Base-by-base conservation (phyloP, 208 protist genomes). In the Angomonas deanei region DNA sequence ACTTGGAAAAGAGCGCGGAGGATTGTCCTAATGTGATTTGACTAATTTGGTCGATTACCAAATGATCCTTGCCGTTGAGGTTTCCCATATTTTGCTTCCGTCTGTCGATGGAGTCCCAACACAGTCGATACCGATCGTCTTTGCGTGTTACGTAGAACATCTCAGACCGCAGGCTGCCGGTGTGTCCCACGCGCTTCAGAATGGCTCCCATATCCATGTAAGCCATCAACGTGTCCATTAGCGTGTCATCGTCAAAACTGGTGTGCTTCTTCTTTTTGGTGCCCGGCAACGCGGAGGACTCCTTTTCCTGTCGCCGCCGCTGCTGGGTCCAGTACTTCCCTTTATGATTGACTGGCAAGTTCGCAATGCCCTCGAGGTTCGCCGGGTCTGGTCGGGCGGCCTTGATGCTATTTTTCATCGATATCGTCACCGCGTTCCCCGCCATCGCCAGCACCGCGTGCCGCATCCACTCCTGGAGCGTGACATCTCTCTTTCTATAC, bases 141-240 rank as follows among this genome's bases (percentile, higher is more conserved):
- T 57, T 36, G 47, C 33, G 66, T 26, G 52, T 50, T 0, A 96
- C 56, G 55, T 84, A 92, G 31, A 96, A 82, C 36, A 83, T 58
- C 1, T 85, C 80, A 11, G 48, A 19, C 21, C 74, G 76, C 15
- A 68, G 48, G 28, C 52, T 36, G n/a, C 90, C 84, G 63, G 64
- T 47, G 52, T 69, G 54, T 46, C 78, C 75, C 17, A 76, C 69
- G 47, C 81, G 83, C 2, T 57, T 21, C 34, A 92, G 30, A 3
- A 70, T 36, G n/a, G 70, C 70, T 5, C 90, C 90, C 76, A 86
- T 80, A 61, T 78, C 72, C 73, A 93, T 65, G 64, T 85, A 91
- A 3, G 75, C 71, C 2, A 72, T 34, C 47, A 93, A 58, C 32
- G 76, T 66, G 21, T 80, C 75, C 23, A 86, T 21, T 0, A 93